Conservation (phyloP, 805 yeast species). For the Ogataea glucozyma region DNA sequence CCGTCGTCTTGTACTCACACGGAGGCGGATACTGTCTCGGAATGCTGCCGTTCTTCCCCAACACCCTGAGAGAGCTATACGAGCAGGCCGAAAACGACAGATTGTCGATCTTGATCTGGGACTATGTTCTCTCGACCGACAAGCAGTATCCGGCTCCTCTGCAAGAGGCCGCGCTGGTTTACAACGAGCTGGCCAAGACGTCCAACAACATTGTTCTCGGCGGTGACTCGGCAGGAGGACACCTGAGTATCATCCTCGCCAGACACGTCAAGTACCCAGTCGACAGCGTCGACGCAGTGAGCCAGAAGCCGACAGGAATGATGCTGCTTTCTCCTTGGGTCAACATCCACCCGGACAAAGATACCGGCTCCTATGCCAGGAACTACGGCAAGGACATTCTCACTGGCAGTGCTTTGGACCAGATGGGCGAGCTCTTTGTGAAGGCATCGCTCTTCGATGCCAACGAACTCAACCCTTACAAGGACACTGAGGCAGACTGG, state of each 20-base stretch:
- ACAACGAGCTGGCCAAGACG: conserved; percentile 5
- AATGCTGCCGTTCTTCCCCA: background rate
- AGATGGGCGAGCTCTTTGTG: conserved; percentile 10
- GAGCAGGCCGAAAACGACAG: background rate
- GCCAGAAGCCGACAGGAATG: background rate
- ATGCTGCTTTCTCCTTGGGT: conserved; percentile 17
- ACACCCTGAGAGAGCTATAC: background rate
- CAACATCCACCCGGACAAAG: conserved; percentile 9
- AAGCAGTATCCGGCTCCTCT: background rate
- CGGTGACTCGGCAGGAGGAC: conserved; percentile 7
- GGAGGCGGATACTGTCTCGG: conserved; percentile 6
- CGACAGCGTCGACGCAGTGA: background rate
- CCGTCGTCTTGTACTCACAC: conserved; percentile 1
- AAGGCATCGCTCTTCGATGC: conserved; percentile 4
- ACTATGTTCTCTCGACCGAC: background rate
- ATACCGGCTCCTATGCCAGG: conserved; percentile 3
- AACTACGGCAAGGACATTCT: conserved; percentile 8
- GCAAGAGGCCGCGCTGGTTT: background rate
- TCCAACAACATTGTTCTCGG: conserved; percentile 4
- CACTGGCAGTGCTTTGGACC: conserved; percentile 4
- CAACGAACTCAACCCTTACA: conserved; percentile 9
- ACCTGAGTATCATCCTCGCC: background rate
- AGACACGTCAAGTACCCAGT: conserved; percentile 1
- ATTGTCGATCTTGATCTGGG: background rate
- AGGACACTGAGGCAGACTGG: conserved; percentile 8